These are phyloP conservation scores for Penicillium coprophilum DNA, from an alignment of 495 filamentous ascomycete genomes.

Conservation along the genomic window DNA sequence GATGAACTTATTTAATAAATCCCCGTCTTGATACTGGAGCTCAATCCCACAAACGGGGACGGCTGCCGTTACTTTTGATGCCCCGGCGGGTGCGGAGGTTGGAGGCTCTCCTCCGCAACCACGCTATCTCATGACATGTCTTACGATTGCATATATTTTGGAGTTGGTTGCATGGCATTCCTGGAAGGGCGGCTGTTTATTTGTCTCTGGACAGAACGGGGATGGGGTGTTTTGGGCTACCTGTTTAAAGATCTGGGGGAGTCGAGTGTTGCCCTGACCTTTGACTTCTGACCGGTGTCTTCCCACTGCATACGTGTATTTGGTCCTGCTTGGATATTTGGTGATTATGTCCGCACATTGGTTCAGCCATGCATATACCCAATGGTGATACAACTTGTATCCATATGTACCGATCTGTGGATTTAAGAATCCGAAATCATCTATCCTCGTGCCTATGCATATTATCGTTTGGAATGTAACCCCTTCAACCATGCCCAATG, in stretches of 20 bases:
- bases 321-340: background rate
- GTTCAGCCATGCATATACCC: background rate
- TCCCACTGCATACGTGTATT: background rate
- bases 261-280: constrained; percentile 3
- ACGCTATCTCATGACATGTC: constrained; percentile 28
- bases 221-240: constrained; percentile 26
- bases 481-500: background rate
- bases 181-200: constrained; percentile 28
- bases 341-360: background rate
- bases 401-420: background rate
- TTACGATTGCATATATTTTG: constrained; percentile 47
- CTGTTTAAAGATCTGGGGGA: constrained; percentile 6
- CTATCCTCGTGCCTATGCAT: constrained; percentile 10
- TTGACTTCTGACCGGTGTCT: background rate
- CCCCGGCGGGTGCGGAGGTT: background rate
- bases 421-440: constrained; percentile 5
- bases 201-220: constrained; percentile 19
- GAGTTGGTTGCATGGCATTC: constrained; percentile 44
- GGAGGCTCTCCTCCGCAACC: background rate
- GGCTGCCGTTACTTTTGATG: constrained; percentile 4
- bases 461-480: constrained; percentile 24
- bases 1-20: constrained; percentile 6
- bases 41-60: background rate
- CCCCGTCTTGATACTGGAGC: background rate
- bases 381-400: background rate